phyloP scores from a whole-genome alignment of 352 stramenopile species.

The Halophytophthora polymorphica region DNA sequence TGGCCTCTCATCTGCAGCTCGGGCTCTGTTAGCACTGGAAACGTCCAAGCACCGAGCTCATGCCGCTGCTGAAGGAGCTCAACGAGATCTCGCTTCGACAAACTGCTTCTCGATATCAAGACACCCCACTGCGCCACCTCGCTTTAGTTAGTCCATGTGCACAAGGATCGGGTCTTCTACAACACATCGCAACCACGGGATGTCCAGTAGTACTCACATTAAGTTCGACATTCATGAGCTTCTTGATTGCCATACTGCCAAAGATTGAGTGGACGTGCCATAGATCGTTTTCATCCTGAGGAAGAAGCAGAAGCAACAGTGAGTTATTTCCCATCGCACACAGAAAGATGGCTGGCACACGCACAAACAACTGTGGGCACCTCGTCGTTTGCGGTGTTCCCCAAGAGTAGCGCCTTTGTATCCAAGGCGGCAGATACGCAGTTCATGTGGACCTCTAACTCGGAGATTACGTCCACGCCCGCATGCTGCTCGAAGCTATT shows the following conservation, averaged over 20 bases:
- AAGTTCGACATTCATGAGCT: conserved; percentile 39
- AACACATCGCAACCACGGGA: neutral
- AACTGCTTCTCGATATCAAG: conserved; percentile 46
- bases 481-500: conserved; percentile 26
- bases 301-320: neutral
- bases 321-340: neutral
- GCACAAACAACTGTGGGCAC: conserved; percentile 10
- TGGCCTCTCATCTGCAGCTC: conserved; percentile 27
- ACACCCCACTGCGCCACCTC: conserved; percentile 32
- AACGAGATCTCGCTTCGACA: conserved; percentile 28
- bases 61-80: conserved; percentile 37
- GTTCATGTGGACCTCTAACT: conserved; percentile 49
- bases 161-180: neutral
- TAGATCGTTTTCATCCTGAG: conserved; percentile 18
- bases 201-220: conserved; percentile 30
- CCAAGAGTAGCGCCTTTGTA: conserved; percentile 13
- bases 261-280: conserved; percentile 46
- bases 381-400: conserved; percentile 29
- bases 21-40: conserved; percentile 40
- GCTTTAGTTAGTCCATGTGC: neutral
- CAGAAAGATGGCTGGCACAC: neutral
- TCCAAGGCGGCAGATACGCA: conserved; percentile 32
- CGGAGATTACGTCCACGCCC: conserved; percentile 42
- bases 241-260: conserved; percentile 41
- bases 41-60: conserved; percentile 54